phyloP scores from a whole-genome alignment of 371 early-diverging fungal genomes.

The Thermomucor indicae-seudaticae region DNA sequence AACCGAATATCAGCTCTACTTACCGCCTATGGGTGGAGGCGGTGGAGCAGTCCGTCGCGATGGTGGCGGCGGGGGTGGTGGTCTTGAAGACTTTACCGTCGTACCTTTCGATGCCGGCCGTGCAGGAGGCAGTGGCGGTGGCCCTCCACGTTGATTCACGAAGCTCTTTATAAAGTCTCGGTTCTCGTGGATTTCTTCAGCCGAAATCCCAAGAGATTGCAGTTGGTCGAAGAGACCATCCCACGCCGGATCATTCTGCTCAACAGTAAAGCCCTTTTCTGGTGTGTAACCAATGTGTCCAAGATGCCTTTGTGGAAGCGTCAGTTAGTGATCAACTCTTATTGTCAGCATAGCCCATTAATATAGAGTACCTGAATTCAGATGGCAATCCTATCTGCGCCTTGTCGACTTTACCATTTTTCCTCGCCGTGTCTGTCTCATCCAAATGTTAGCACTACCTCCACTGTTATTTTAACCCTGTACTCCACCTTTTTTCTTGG shows the following conservation, averaged over 20 bases:
- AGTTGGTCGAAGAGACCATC: constrained; percentile 55
- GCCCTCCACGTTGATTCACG: constrained; percentile 37
- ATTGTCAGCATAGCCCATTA: neutral
- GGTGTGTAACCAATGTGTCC: constrained; percentile 80
- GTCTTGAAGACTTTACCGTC: too few relatives aligned
- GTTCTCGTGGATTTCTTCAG: constrained; percentile 39
- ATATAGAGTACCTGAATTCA: constrained; percentile 73
- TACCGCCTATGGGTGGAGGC: constrained; percentile 35
- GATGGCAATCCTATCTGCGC: constrained; percentile 73
- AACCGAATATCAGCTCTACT: neutral
- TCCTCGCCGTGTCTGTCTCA: constrained; percentile 18
- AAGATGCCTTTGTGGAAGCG: constrained; percentile 49
- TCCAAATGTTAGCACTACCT: neutral
- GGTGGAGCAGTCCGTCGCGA: constrained; percentile 19
- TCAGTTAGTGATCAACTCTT: neutral
- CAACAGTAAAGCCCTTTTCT: constrained; percentile 77
- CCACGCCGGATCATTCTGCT: constrained; percentile 84
- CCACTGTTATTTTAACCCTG: too few relatives aligned
- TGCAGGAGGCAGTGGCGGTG: constrained; percentile 14
- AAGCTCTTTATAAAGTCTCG: constrained; percentile 46
- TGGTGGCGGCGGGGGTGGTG: constrained; percentile 38
- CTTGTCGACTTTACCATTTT: constrained; percentile 64
- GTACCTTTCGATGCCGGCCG: constrained; percentile 11
- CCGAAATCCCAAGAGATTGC: constrained; percentile 39
- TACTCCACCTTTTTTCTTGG: constrained; percentile 13